phyloP scores from a whole-genome alignment of 805 yeast species.

The Yamadazyma kitorensis region DNA sequence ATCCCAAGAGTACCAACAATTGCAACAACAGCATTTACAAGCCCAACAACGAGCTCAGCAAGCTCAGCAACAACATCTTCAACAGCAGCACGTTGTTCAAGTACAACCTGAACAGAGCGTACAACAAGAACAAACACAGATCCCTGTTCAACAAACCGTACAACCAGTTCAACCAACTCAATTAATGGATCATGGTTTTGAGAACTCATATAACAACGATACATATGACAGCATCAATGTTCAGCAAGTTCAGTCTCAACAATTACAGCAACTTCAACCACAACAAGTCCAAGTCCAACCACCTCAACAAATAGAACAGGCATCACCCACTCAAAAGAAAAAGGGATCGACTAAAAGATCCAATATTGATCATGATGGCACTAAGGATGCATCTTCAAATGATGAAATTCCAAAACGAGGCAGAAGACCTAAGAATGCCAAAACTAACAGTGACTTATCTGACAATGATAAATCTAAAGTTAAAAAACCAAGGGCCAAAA shows the following conservation, averaged over 20 bases:
- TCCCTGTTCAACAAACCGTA: slow-evolving; percentile 1
- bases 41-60: slow-evolving; percentile 11
- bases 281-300: slow-evolving; percentile 3
- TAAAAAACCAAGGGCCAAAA: slow-evolving; percentile 1
- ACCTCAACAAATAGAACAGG: not conserved
- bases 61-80: slow-evolving; percentile 9
- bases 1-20: slow-evolving; percentile 13
- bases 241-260: slow-evolving; percentile 2
- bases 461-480: not conserved
- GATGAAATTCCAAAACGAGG: slow-evolving; percentile 2
- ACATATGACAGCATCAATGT: too few relatives aligned
- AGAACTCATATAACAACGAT: too few relatives aligned
- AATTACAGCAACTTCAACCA: not conserved
- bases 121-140: slow-evolving; percentile 8
- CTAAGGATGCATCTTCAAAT: not conserved
- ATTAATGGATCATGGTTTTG: too few relatives aligned
- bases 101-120: slow-evolving; percentile 10
- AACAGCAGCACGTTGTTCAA: slow-evolving; percentile 10
- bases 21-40: slow-evolving; percentile 13
- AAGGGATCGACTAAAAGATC: not conserved
- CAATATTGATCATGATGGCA: not conserved
- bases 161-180: too few relatives aligned
- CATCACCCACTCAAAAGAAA: not conserved
- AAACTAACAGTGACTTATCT: not conserved
- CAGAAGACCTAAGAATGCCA: slow-evolving; percentile 1